Evolutionary conservation across 2,329 filamentous ascomycete species (phyloP).

Genomic region (Eutypa lata): DNA sequence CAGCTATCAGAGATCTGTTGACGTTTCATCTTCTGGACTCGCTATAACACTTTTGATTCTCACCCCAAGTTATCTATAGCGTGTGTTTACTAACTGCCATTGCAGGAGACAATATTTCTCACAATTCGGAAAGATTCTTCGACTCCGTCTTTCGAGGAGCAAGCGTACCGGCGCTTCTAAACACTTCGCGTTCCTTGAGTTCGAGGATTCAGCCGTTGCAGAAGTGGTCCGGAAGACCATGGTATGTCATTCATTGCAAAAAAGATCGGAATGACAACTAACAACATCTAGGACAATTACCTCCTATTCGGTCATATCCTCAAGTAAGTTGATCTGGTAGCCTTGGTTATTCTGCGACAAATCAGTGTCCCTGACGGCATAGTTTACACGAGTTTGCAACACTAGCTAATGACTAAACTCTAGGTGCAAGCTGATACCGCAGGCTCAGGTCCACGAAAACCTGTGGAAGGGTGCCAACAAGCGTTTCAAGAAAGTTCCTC

Average conservation of each 20-base stretch:
- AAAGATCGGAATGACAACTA: neutral
- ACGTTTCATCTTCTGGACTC: no score
- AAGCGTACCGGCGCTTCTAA: slow-evolving; percentile 86
- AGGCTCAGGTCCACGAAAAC: slow-evolving; percentile 73
- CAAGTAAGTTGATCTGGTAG: slow-evolving; percentile 51
- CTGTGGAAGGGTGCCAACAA: slow-evolving; percentile 89
- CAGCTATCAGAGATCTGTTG: no score
- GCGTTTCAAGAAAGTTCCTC: slow-evolving; percentile 84
- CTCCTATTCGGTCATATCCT: slow-evolving; percentile 91
- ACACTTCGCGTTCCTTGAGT: slow-evolving; percentile 95
- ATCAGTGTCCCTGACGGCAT: neutral
- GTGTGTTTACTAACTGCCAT: neutral
- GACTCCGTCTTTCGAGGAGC: slow-evolving; percentile 82
- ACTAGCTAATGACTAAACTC: neutral
- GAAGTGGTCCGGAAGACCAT: slow-evolving; percentile 93
- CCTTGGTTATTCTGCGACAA: neutral
- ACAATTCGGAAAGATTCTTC: slow-evolving; percentile 83
- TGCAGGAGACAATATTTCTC: slow-evolving; percentile 65
- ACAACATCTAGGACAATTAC: slow-evolving; percentile 47
- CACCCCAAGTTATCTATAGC: no score
- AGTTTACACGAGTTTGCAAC: neutral
- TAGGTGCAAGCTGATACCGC: slow-evolving; percentile 68
- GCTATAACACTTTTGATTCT: no score
- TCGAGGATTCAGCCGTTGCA: slow-evolving; percentile 72
- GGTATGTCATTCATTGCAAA: slow-evolving; percentile 35